These are phyloP conservation scores for Picea glauca DNA, from an alignment of 75 land plant species.

Conservation along the genomic window DNA sequence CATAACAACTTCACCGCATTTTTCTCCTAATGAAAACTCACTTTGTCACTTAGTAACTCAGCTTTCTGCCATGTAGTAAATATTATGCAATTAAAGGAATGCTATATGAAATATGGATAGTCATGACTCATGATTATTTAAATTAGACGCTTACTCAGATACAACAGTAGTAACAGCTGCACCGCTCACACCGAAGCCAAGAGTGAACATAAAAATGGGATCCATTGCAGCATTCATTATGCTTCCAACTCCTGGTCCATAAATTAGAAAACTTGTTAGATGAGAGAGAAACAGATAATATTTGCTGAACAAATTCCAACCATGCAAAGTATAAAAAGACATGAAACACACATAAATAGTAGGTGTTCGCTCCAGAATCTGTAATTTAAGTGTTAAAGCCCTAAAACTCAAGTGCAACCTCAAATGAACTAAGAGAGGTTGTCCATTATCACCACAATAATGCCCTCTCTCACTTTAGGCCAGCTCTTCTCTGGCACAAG, in stretches of 20 bases:
- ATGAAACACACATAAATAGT: neutral
- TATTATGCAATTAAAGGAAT: neutral
- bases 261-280: neutral
- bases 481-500: too few relatives aligned
- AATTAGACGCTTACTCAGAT: constrained; percentile 75
- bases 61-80: neutral
- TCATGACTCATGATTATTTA: neutral
- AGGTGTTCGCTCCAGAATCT: neutral
- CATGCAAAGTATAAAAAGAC: neutral
- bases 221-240: constrained; percentile 73
- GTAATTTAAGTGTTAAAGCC: too few relatives aligned
- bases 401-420: too few relatives aligned
- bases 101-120: neutral
- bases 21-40: too few relatives aligned
- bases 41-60: neutral
- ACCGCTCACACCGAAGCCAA: constrained; percentile 76
- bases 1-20: neutral
- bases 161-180: constrained; percentile 91
- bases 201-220: constrained; percentile 74
- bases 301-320: neutral
- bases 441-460: too few relatives aligned
- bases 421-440: neutral
- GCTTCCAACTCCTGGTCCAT: constrained; percentile 70
- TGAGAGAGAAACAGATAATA: neutral
- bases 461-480: too few relatives aligned